Conservation (phyloP, 306 rosid genomes). For the Ormosia semicastrata region DNA sequence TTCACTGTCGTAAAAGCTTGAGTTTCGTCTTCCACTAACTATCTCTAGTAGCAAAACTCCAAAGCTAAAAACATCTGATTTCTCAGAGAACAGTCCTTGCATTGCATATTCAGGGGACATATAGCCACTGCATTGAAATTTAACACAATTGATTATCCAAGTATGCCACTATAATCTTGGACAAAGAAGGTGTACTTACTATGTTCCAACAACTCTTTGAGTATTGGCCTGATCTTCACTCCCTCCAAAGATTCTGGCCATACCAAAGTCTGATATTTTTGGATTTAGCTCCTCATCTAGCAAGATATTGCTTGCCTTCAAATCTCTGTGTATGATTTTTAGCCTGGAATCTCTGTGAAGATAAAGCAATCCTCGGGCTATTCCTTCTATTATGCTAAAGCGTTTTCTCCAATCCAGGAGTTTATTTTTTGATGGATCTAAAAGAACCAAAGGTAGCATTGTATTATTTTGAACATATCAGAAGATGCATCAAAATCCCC, state of each 20-base stretch:
- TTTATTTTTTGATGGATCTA: neutral
- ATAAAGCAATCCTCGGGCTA: constrained; percentile 17
- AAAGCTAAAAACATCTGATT: constrained; percentile 40
- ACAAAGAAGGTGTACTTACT: neutral
- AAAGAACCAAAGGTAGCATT: neutral
- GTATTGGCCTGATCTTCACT: constrained; percentile 11
- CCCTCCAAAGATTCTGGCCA: constrained; percentile 25
- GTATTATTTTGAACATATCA: neutral
- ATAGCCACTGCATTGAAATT: constrained; percentile 27
- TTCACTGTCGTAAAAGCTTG: constrained; percentile 17
- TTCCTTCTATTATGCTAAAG: constrained; percentile 15
- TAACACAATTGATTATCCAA: neutral
- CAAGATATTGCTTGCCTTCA: constrained; percentile 26
- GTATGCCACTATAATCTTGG: no score
- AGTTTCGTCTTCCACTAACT: constrained; percentile 26
- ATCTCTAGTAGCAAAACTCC: constrained; percentile 38
- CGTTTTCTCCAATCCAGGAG: constrained; percentile 3
- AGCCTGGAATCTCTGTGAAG: constrained; percentile 19
- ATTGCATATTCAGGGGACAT: constrained; percentile 36
- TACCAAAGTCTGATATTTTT: constrained; percentile 23
- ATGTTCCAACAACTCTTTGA: neutral
- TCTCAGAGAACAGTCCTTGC: constrained; percentile 25
- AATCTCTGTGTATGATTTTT: constrained; percentile 17
- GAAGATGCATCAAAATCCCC: no score
- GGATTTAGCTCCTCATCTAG: neutral